A percentile compares a stretch with the other conserved stretches of the same genome.
These are phyloP conservation scores for Phoenix dactylifera DNA, from an alignment of 176 grass and related monocot species.

Conservation along the genomic window DNA sequence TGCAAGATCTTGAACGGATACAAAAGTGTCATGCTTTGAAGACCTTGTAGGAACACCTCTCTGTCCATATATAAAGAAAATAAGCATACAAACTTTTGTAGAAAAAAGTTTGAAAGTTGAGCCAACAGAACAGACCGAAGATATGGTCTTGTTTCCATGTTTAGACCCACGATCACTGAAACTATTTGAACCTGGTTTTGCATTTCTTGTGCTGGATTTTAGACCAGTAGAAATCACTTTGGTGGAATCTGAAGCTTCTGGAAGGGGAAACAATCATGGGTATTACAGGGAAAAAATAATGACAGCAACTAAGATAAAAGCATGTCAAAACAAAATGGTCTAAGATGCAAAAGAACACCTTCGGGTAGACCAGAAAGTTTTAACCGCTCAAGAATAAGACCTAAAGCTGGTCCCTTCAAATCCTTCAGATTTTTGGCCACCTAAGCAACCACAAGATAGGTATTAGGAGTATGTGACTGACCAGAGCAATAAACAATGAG, in stretches of 20 bases:
- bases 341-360: slow-evolving; percentile 33
- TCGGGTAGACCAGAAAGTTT: slow-evolving; percentile 65
- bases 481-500: not conserved
- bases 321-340: slow-evolving; percentile 6
- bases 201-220: slow-evolving; percentile 64
- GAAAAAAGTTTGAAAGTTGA: slow-evolving; percentile 24
- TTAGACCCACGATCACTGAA: slow-evolving; percentile 51
- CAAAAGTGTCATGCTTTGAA: slow-evolving; percentile 36
- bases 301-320: not conserved
- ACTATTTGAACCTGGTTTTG: slow-evolving; percentile 43
- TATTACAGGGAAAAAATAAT: slow-evolving; percentile 6
- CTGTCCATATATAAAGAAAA: not conserved
- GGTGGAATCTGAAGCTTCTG: slow-evolving; percentile 63
- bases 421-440: slow-evolving; percentile 83
- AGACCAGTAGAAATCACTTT: slow-evolving; percentile 56
- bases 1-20: slow-evolving; percentile 59
- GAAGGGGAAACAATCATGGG: slow-evolving; percentile 16
- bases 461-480: too few species aligned
- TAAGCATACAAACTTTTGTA: not conserved
- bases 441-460: slow-evolving; percentile 13
- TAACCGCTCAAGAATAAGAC: slow-evolving; percentile 68
- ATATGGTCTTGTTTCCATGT: slow-evolving; percentile 42
- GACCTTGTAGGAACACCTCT: slow-evolving; percentile 54
- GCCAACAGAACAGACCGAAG: slow-evolving; percentile 41
- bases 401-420: slow-evolving; percentile 74